Base-by-base conservation (phyloP, 352 stramenopile species). In the Phytopythium vexans region DNA sequence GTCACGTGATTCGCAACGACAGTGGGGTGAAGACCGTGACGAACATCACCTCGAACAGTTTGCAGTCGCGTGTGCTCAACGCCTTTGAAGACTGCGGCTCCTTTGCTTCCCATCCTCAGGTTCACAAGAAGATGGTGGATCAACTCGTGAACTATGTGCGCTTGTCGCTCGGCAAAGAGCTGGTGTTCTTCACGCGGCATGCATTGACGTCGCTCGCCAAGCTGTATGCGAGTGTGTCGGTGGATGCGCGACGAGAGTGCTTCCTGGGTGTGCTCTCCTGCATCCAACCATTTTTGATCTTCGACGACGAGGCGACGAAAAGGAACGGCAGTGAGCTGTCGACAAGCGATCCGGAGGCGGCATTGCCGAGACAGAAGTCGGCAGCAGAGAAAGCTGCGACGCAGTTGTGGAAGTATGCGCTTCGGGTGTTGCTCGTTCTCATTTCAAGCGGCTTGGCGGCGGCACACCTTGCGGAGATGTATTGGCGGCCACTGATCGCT, bases 181-280 rank as follows among this genome's bases (percentile, higher is more conserved):
- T 90, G 9, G 77, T 88, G 32, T 92, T 93, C 61, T 87, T 94
- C 49, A 90, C 82, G 7, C 74, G 82, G 8, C 85, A 94, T 39
- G 72, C 81, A 8, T 65, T 94, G 9, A 83, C 74, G 32, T 81
- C 82, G 5, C 64, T 94, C 12, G 85, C 77, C 0, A 92, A 92
- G 57, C 50, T 92, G 49, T 91, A 88, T 39, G 85, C 77, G 11
- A 86, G 72, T 27, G 74, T 92, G 2, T 82, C 72, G 0, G 41
- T 60, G 6, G 66, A 77, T 21, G 81, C 85, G 0, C 73, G 70
- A 21, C 62, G 79, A 8, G 74, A 77, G 7, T 66, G 79, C 2
- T 92, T 92, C 36, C 39, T 78, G 3, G 61, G 71, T 6, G 79
- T 92, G 38, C 66, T 94, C 8, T 72, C 70, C n/a, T 86, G 71